Evolutionary conservation across 495 filamentous ascomycete species (phyloP).

Genomic region (Amphirosellinia nigrospora): DNA sequence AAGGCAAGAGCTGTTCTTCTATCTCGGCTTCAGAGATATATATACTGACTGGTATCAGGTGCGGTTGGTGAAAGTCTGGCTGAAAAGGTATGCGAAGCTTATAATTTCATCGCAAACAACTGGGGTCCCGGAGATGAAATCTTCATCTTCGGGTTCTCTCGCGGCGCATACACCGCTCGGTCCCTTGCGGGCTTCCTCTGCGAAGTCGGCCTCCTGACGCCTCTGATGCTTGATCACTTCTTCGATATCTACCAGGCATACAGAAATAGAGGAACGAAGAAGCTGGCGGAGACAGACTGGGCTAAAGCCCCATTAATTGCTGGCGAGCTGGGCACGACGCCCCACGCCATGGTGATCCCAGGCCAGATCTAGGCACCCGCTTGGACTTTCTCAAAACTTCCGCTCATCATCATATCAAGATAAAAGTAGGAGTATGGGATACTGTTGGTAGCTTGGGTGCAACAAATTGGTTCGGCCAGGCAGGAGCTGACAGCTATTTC

Average conservation of each 20-base stretch:
- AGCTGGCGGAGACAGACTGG: not conserved
- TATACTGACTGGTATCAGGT: not conserved
- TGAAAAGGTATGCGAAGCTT: slow-evolving; percentile 60
- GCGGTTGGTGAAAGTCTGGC: slow-evolving; percentile 20
- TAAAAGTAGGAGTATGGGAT: slow-evolving; percentile 58
- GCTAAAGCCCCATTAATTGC: not conserved
- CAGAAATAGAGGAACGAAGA: slow-evolving; percentile 10
- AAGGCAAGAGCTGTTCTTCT: not conserved
- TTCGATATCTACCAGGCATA: slow-evolving; percentile 61
- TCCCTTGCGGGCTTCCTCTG: slow-evolving; percentile 62
- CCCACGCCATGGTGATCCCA: slow-evolving; percentile 1
- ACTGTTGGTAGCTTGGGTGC: slow-evolving; percentile 56
- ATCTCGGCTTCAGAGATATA: not conserved
- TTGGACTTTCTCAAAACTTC: not conserved
- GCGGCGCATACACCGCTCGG: slow-evolving; percentile 70
- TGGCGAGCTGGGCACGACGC: slow-evolving; percentile 7
- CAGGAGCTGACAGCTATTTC: slow-evolving; percentile 28
- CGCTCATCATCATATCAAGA: slow-evolving; percentile 27
- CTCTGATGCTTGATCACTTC: slow-evolving; percentile 60
- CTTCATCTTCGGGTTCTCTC: slow-evolving; percentile 68
- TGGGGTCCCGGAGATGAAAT: slow-evolving; percentile 66
- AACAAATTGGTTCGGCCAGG: slow-evolving; percentile 26
- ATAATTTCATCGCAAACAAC: slow-evolving; percentile 65
- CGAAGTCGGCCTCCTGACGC: slow-evolving; percentile 61
- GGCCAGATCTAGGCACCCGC: not conserved